Evolutionary conservation across 805 yeast genomes (phyloP).

Genomic region (Lipomyces yamadae): DNA sequence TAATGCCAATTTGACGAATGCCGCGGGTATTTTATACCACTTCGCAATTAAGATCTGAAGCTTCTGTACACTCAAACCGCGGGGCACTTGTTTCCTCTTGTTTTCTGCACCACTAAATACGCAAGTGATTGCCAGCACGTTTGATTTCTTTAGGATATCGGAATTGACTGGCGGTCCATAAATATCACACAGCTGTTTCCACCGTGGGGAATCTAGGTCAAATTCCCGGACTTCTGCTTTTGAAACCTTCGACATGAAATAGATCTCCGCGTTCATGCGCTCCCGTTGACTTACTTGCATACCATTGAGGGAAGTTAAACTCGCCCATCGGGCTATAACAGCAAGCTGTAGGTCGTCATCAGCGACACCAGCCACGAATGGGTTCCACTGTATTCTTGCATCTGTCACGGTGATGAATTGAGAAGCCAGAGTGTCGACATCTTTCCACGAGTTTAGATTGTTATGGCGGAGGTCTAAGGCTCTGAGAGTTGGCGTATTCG

Average conservation of each 20-base stretch:
- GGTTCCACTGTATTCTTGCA: slow-evolving; percentile 59
- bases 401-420: slow-evolving; percentile 52
- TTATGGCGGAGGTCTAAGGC: slow-evolving; percentile 61
- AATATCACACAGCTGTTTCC: slow-evolving; percentile 50
- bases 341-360: slow-evolving; percentile 43
- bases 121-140: not conserved
- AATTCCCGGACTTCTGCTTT: slow-evolving; percentile 35
- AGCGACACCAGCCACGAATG: slow-evolving; percentile 47
- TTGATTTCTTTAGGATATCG: slow-evolving; percentile 3
- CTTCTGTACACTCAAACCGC: slow-evolving; percentile 28
- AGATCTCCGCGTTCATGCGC: slow-evolving; percentile 69
- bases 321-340: slow-evolving; percentile 55
- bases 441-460: slow-evolving; percentile 53
- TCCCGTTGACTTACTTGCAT: slow-evolving; percentile 53
- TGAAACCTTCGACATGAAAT: slow-evolving; percentile 60
- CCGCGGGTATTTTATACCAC: slow-evolving; percentile 24
- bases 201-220: slow-evolving; percentile 44
- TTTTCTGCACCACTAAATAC: slow-evolving; percentile 1
- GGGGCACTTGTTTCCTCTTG: slow-evolving; percentile 13
- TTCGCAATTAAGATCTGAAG: slow-evolving; percentile 17
- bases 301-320: slow-evolving; percentile 61
- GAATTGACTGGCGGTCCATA: slow-evolving; percentile 22
- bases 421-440: slow-evolving; percentile 52
- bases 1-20: slow-evolving; percentile 3
- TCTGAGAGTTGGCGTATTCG: slow-evolving; percentile 28